phyloP scores from a whole-genome alignment of 2,329 filamentous ascomycete species.

The Aspergillus luchuensis region DNA sequence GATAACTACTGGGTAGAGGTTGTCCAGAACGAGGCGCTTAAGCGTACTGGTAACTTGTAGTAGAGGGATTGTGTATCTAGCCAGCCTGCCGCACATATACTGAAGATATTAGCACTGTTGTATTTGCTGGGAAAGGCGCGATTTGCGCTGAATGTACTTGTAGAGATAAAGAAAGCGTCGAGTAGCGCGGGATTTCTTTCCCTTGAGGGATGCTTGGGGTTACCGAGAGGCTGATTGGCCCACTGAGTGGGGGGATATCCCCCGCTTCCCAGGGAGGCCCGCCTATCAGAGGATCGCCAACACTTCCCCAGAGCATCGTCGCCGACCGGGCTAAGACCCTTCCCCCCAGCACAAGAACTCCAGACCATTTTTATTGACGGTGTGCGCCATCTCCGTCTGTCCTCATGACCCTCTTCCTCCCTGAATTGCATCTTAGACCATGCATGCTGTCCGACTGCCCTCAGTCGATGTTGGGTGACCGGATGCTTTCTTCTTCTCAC shows the following conservation, averaged over 20 bases:
- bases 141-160: neutral
- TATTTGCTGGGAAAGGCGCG: neutral
- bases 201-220: neutral
- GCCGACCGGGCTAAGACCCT: slow-evolving; percentile 1
- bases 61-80: neutral
- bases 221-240: slow-evolving; percentile 1
- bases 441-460: neutral
- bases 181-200: slow-evolving; percentile 1
- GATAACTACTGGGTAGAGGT: slow-evolving; percentile 79
- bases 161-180: neutral
- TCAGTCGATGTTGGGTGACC: neutral
- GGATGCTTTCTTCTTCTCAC: neutral
- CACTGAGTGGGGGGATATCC: neutral
- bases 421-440: neutral
- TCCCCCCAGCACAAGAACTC: neutral
- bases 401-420: neutral
- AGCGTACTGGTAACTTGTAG: slow-evolving; percentile 47
- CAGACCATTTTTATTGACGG: neutral
- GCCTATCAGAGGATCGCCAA: slow-evolving; percentile 4
- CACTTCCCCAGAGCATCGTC: slow-evolving; percentile 4
- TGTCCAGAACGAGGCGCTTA: slow-evolving; percentile 67
- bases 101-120: neutral
- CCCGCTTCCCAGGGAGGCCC: neutral
- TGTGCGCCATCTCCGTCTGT: neutral
- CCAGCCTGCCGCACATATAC: neutral